A percentile compares a stretch with the other conserved stretches of the same genome.
phyloP scores from a whole-genome alignment of 1,284 basidiomycete species.

The Phylloporus sp. region DNA sequence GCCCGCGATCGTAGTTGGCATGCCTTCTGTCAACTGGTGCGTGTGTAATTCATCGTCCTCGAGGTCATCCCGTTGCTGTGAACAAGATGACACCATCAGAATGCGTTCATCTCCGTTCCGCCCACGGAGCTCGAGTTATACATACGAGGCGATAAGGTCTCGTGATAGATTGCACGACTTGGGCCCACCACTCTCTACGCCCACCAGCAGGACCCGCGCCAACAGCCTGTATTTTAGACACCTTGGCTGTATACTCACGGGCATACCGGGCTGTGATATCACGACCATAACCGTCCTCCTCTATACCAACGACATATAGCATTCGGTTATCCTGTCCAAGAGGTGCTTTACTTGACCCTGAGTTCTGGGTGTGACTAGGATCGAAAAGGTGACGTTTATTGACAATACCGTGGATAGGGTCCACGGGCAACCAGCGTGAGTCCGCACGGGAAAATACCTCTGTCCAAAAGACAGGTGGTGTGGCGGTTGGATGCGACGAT shows the following conservation, averaged over 20 bases:
- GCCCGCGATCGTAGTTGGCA: conserved; percentile 89
- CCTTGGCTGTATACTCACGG: conserved; percentile 81
- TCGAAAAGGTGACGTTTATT: conserved; percentile 87
- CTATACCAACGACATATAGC: conserved; percentile 92
- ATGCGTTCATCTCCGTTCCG: conserved; percentile 33
- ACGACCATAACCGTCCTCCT: conserved; percentile 84
- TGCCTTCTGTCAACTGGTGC: conserved; percentile 85
- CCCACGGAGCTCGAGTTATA: conserved; percentile 21
- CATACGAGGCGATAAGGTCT: conserved; percentile 82
- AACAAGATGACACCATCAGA: conserved; percentile 17
- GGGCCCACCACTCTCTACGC: conserved; percentile 86
- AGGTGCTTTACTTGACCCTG: conserved; percentile 24
- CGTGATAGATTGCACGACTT: conserved; percentile 62
- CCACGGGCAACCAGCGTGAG: conserved; percentile 91
- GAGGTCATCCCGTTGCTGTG: conserved; percentile 86
- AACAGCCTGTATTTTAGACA: conserved; percentile 80
- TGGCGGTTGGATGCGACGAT: conserved; percentile 55
- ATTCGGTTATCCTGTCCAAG: conserved; percentile 76
- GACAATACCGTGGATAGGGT: conserved; percentile 82
- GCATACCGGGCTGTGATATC: conserved; percentile 84
- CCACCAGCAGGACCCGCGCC: conserved; percentile 49
- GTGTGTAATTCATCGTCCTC: conserved; percentile 93
- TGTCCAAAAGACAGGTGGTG: conserved; percentile 96
- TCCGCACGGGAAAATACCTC: conserved; percentile 96
- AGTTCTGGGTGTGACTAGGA: conserved; percentile 50